These are phyloP conservation scores for Aureobasidium subglaciale DNA, from an alignment of 2,329 filamentous ascomycete genomes.

Conservation along the genomic window DNA sequence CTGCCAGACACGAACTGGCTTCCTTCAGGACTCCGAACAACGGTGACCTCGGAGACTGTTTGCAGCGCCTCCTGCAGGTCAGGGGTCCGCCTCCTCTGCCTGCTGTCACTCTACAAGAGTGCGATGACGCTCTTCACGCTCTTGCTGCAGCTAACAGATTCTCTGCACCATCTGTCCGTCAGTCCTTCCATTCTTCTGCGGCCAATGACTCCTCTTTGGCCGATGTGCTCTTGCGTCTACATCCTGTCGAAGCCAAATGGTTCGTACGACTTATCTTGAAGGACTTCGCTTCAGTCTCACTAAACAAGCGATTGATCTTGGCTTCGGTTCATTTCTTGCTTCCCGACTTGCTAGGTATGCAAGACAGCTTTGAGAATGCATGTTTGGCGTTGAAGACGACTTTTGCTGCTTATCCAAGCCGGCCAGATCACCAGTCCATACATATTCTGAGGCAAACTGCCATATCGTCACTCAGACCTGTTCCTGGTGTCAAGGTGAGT, in stretches of 20 bases:
- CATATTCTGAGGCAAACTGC: slow-evolving; percentile 32
- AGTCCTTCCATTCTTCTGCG: slow-evolving; percentile 6
- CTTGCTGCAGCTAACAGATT: slow-evolving; percentile 64
- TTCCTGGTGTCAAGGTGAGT: slow-evolving; percentile 40
- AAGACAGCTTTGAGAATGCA: slow-evolving; percentile 59
- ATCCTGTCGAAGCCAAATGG: slow-evolving; percentile 75
- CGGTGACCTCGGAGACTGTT: slow-evolving; percentile 65
- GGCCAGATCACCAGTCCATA: slow-evolving; percentile 29
- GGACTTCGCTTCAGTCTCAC: slow-evolving; percentile 58
- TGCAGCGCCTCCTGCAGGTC: slow-evolving; percentile 55
- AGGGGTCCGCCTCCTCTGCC: slow-evolving; percentile 41
- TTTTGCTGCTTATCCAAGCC: slow-evolving; percentile 32
- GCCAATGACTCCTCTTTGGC: slow-evolving; percentile 27
- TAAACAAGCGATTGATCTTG: slow-evolving; percentile 54
- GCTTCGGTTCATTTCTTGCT: slow-evolving; percentile 61
- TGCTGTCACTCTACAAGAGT: slow-evolving; percentile 59
- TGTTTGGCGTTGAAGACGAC: slow-evolving; percentile 46
- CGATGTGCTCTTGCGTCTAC: slow-evolving; percentile 43
- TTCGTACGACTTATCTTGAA: slow-evolving; percentile 74
- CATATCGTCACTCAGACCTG: slow-evolving; percentile 31
- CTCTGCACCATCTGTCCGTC: slow-evolving; percentile 58
- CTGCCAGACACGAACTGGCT: slow-evolving; percentile 54
- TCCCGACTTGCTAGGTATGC: slow-evolving; percentile 62
- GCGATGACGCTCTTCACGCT: slow-evolving; percentile 58
- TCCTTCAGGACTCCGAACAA: slow-evolving; percentile 53